phyloP scores from a whole-genome alignment of 192 early-diverging fungal species.

The Backusella tarrabulga region DNA sequence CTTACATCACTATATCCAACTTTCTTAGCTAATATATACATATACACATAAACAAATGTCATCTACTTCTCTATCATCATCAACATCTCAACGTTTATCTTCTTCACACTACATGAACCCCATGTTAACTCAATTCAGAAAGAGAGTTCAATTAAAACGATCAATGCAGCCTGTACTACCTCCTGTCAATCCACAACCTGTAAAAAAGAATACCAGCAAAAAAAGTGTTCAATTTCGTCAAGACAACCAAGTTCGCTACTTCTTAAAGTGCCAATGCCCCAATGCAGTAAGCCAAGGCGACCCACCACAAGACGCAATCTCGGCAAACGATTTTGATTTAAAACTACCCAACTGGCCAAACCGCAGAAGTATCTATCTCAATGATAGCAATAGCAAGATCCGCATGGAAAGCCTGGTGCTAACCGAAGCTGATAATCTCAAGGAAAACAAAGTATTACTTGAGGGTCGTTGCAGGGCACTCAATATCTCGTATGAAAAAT shows the following conservation, averaged over 20 bases:
- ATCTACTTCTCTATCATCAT: not conserved
- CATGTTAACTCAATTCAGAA: constrained; percentile 6
- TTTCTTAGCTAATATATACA: not conserved
- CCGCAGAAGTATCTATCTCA: constrained; percentile 58
- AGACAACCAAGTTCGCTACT: constrained; percentile 70
- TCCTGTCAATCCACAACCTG: not conserved
- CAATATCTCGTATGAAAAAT: constrained; percentile 87
- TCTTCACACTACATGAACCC: constrained; percentile 8
- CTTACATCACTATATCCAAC: not conserved
- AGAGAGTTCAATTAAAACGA: not conserved
- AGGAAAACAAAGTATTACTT: constrained; percentile 52
- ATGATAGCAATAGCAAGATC: constrained; percentile 11
- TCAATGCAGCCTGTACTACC: not conserved
- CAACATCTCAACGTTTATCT: not conserved
- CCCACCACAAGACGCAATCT: constrained; percentile 30
- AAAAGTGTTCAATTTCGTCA: constrained; percentile 69
- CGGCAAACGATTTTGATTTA: constrained; percentile 24
- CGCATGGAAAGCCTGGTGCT: not conserved
- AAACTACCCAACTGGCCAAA: constrained; percentile 31
- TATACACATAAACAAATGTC: not conserved
- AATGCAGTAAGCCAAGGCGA: constrained; percentile 40
- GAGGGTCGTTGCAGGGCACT: constrained; percentile 72
- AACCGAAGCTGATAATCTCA: constrained; percentile 18
- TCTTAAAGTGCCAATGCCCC: constrained; percentile 69
- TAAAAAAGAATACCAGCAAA: not conserved